These are phyloP conservation scores for Phytophthora podocarpi DNA, from an alignment of 352 stramenopile genomes.

Conservation along the genomic window DNA sequence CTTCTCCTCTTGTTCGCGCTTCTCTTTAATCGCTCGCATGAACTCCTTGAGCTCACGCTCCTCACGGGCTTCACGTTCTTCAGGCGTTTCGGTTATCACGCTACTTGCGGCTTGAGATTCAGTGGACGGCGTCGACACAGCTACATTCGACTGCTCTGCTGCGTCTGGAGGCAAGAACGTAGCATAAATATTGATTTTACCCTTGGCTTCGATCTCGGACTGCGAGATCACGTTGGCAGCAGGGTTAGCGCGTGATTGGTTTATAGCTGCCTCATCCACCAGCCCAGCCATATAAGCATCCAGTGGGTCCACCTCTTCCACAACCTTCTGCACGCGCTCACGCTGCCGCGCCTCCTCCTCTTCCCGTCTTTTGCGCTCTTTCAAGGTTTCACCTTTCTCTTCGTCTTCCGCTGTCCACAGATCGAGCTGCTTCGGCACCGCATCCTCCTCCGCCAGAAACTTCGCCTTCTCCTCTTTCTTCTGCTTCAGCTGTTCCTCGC, in stretches of 20 bases:
- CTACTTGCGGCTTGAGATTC: slow-evolving; percentile 1
- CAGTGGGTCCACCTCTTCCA: slow-evolving; percentile 82
- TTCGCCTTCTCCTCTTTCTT: slow-evolving; percentile 64
- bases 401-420: slow-evolving; percentile 72
- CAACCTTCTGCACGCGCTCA: slow-evolving; percentile 70
- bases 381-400: slow-evolving; percentile 59
- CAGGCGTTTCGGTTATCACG: slow-evolving; percentile 46
- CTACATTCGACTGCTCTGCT: slow-evolving; percentile 16
- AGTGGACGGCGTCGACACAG: not conserved
- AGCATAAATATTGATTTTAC: slow-evolving; percentile 87
- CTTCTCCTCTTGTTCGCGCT: slow-evolving; percentile 63
- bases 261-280: slow-evolving; percentile 75
- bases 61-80: slow-evolving; percentile 76
- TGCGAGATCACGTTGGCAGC: slow-evolving; percentile 85
- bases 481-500: slow-evolving; percentile 65
- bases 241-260: slow-evolving; percentile 71
- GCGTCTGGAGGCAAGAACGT: slow-evolving; percentile 72
- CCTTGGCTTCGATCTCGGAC: slow-evolving; percentile 77
- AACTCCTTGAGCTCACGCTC: slow-evolving; percentile 86
- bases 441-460: slow-evolving; percentile 75
- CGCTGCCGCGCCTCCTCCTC: slow-evolving; percentile 51
- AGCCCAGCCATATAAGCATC: slow-evolving; percentile 90
- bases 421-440: slow-evolving; percentile 64
- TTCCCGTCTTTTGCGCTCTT: slow-evolving; percentile 58
- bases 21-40: slow-evolving; percentile 82